Percentiles rank a stretch among this genome's conserved stretches.
These are phyloP conservation scores for Hirschfeldia incana DNA, from an alignment of 345 rosid genomes.

Conservation along the genomic window DNA sequence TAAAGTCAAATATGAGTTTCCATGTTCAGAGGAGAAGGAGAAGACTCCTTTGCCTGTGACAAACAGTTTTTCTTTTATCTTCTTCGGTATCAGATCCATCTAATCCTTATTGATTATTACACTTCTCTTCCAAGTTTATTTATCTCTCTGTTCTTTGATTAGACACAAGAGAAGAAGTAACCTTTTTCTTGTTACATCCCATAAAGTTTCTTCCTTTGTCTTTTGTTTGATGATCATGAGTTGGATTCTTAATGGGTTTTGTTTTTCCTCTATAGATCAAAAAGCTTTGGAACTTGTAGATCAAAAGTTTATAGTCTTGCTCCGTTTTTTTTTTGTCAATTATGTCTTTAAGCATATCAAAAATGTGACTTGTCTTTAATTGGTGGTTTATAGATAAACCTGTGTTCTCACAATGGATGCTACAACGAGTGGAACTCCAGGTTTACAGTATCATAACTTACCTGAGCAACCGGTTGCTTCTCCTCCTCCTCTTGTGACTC, in stretches of 20 bases:
- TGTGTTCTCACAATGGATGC: conserved; percentile 59
- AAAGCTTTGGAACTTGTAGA: conserved; percentile 39
- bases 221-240: conserved; percentile 3
- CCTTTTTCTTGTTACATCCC: neutral
- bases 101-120: neutral
- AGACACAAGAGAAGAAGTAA: neutral
- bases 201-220: neutral
- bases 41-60: conserved; percentile 38
- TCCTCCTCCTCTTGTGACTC: conserved; percentile 27
- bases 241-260: conserved; percentile 15
- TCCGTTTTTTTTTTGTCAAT: conserved; percentile 8
- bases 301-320: neutral
- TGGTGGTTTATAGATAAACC: conserved; percentile 54
- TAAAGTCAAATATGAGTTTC: conserved; percentile 32
- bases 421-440: conserved; percentile 73
- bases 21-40: conserved; percentile 36
- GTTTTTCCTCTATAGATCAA: conserved; percentile 45
- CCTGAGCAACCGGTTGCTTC: conserved; percentile 66
- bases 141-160: conserved; percentile 10
- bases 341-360: conserved; percentile 35
- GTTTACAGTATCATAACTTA: conserved; percentile 64
- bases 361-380: conserved; percentile 35
- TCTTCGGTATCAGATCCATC: conserved; percentile 3
- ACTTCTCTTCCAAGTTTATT: neutral
- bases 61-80: conserved; percentile 20